These are phyloP conservation scores for Malania oleifera DNA, from an alignment of 164 flowering plant species.

Conservation along the genomic window DNA sequence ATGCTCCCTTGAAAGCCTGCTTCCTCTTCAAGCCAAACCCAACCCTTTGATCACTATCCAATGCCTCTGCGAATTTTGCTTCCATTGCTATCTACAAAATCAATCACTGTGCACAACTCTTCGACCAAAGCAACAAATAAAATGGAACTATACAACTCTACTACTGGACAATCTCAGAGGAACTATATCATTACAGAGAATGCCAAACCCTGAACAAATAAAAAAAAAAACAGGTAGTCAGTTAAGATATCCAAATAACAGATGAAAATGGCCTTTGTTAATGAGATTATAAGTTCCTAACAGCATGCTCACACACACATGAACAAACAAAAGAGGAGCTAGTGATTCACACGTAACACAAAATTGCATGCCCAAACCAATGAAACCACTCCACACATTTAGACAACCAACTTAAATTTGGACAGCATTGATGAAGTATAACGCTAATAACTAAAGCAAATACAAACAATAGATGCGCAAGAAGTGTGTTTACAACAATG, in stretches of 20 bases:
- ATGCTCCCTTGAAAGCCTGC: constrained; percentile 31
- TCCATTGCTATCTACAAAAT: constrained; percentile 56
- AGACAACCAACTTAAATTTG: no score
- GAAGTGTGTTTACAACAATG: no score
- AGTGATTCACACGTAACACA: no score
- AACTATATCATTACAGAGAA: constrained; percentile 11
- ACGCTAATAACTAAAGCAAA: no score
- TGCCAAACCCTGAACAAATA: constrained; percentile 15
- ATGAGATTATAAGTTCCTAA: no score
- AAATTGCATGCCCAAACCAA: no score
- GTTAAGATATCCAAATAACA: neutral
- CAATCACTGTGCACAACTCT: constrained; percentile 36
- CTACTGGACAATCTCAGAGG: constrained; percentile 8
- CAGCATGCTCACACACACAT: no score
- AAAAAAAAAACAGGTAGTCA: neutral
- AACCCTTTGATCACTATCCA: constrained; percentile 47
- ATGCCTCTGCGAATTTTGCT: constrained; percentile 64
- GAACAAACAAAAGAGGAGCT: no score
- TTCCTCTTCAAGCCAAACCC: constrained; percentile 56
- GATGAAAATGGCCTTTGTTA: no score
- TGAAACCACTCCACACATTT: no score
- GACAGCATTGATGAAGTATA: no score
- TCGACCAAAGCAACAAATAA: constrained; percentile 16
- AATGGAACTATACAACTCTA: constrained; percentile 4
- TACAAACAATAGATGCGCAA: no score